Evolutionary conservation across 768 basidiomycete genomes (phyloP).

Genomic region (Auriculariales sp.): DNA sequence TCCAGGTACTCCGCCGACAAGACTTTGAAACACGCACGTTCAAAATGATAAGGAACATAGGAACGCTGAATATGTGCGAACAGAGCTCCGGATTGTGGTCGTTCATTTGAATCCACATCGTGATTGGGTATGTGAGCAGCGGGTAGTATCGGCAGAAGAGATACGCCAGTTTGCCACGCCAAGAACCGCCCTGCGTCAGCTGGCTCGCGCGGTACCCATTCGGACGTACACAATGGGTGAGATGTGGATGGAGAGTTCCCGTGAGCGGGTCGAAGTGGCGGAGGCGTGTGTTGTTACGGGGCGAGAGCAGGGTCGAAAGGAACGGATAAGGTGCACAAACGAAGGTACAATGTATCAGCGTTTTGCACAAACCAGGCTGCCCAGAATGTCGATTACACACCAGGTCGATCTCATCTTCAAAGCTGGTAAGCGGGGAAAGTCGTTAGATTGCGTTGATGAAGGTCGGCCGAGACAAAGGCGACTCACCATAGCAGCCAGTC

Average conservation of each 20-base stretch:
- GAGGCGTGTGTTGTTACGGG: background rate
- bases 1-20: no score
- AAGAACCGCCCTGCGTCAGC: background rate
- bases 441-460: background rate
- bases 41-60: background rate
- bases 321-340: no score
- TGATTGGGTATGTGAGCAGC: background rate
- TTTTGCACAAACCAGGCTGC: no score
- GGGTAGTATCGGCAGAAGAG: background rate
- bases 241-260: no score
- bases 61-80: background rate
- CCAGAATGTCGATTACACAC: background rate
- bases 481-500: background rate
- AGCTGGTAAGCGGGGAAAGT: background rate
- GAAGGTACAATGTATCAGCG: no score
- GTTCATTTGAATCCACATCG: background rate
- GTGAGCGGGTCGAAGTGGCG: no score
- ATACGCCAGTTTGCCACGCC: background rate
- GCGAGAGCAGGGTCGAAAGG: background rate
- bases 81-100: background rate
- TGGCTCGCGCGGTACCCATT: no score
- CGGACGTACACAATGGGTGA: no score
- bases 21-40: background rate
- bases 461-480: background rate
- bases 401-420: background rate